These are phyloP conservation scores for Sugiyamaella paludigena DNA, from an alignment of 1,139 yeast genomes.

Conservation along the genomic window DNA sequence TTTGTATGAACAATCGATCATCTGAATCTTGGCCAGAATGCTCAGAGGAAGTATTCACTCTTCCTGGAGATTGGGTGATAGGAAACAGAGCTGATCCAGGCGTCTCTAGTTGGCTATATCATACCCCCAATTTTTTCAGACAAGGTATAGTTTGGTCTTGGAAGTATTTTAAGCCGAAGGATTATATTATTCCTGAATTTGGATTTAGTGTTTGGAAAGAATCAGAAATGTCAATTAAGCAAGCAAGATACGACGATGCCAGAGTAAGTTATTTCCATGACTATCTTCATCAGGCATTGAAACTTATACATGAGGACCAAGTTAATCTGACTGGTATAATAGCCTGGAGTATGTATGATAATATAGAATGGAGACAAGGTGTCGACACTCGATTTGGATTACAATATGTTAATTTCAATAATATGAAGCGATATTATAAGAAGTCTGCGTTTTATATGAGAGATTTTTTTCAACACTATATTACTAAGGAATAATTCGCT, in stretches of 20 bases:
- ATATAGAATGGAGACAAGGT: constrained; percentile 42
- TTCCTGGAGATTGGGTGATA: constrained; percentile 36
- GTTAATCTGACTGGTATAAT: constrained; percentile 39
- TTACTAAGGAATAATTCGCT: background rate
- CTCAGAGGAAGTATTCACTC: constrained; percentile 22
- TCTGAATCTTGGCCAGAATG: constrained; percentile 26
- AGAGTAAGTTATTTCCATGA: constrained; percentile 39
- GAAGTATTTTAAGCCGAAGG: constrained; percentile 25
- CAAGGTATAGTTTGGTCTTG: constrained; percentile 31
- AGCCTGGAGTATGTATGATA: constrained; percentile 42
- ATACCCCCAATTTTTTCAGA: constrained; percentile 26
- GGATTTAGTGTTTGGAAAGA: constrained; percentile 42
- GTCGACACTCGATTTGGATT: constrained; percentile 37
- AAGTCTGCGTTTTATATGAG: constrained; percentile 38
- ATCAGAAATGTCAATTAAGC: constrained; percentile 32
- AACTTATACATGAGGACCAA: constrained; percentile 32
- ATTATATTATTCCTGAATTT: constrained; percentile 36
- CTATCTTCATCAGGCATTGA: constrained; percentile 35
- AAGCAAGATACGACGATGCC: constrained; percentile 36
- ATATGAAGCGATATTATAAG: constrained; percentile 38
- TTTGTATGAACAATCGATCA: constrained; percentile 27
- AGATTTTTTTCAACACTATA: constrained; percentile 24
- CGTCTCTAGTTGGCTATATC: constrained; percentile 26
- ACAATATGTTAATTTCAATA: constrained; percentile 40
- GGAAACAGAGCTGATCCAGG: constrained; percentile 36